phyloP scores from a whole-genome alignment of 495 filamentous ascomycete genomes.

The Annulohypoxylon moriforme region DNA sequence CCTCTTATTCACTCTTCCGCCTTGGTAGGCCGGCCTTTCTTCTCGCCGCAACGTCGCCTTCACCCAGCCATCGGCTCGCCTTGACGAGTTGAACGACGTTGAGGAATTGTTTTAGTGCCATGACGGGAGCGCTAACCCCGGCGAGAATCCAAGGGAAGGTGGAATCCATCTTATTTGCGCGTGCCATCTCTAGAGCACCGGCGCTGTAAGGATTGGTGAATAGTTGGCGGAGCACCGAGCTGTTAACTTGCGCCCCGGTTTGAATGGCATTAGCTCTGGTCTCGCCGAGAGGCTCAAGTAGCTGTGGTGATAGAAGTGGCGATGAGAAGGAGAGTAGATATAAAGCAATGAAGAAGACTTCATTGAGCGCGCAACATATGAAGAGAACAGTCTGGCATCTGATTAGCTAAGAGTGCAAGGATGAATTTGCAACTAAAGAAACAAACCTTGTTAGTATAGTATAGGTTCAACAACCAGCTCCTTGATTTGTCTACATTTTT shows the following conservation, averaged over 20 bases:
- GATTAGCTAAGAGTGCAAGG: constrained; percentile 31
- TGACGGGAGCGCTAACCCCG: constrained; percentile 82
- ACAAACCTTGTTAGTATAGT: constrained; percentile 94
- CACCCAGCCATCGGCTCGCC: constrained; percentile 90
- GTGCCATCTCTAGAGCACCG: constrained; percentile 88
- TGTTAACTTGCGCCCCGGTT: constrained; percentile 73
- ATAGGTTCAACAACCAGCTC: constrained; percentile 86
- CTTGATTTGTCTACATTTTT: constrained; percentile 89
- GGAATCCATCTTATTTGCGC: constrained; percentile 87
- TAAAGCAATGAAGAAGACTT: constrained; percentile 95
- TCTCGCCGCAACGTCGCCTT: constrained; percentile 77
- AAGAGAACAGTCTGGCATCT: constrained; percentile 83
- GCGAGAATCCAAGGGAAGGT: constrained; percentile 88
- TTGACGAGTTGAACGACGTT: constrained; percentile 95
- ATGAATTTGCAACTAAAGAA: not conserved
- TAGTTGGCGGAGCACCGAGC: constrained; percentile 69
- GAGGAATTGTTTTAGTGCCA: constrained; percentile 91
- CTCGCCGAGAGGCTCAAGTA: constrained; percentile 66
- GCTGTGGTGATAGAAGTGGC: constrained; percentile 83
- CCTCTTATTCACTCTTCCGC: constrained; percentile 48
- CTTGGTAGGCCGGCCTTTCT: constrained; percentile 62
- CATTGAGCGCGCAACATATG: constrained; percentile 88
- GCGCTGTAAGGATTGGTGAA: constrained; percentile 89
- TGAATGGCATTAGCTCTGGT: constrained; percentile 64
- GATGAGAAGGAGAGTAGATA: constrained; percentile 98